Conservation (phyloP, 2,329 filamentous ascomycete species). For the Hypoxylon sp. region DNA sequence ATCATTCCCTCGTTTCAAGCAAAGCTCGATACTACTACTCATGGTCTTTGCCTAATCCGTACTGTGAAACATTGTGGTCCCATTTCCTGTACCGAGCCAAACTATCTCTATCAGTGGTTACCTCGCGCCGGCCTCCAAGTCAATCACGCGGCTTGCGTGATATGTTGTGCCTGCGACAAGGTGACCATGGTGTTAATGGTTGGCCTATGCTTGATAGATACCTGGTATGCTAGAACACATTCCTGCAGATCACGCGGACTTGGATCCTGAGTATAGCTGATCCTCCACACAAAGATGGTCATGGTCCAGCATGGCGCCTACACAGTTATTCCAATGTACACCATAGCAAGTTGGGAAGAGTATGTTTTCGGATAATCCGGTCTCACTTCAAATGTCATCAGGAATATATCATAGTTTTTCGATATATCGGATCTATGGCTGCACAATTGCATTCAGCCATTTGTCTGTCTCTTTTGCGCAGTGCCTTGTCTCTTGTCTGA, state of each 20-base stretch:
- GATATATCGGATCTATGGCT: not conserved
- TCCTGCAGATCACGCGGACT: not conserved
- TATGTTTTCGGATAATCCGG: not conserved
- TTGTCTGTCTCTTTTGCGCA: not conserved
- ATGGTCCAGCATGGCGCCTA: not conserved
- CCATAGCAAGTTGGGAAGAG: not conserved
- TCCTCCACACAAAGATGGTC: not conserved
- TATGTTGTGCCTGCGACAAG: conserved; percentile 10
- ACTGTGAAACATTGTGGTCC: not conserved
- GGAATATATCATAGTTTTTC: not conserved
- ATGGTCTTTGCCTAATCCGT: not conserved
- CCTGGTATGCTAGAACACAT: not conserved
- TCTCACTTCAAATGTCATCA: not conserved
- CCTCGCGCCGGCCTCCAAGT: conserved; percentile 20
- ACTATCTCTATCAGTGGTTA: conserved; percentile 10
- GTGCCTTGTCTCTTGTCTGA: not conserved
- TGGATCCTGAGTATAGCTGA: not conserved
- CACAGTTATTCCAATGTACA: not conserved
- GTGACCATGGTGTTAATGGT: too few species aligned
- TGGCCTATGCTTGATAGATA: not conserved
- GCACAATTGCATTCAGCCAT: not conserved
- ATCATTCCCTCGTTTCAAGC: conserved; percentile 3
- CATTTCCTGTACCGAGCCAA: conserved; percentile 11
- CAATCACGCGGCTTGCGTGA: conserved; percentile 30
- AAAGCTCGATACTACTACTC: conserved; percentile 1